Base-by-base conservation (phyloP, 208 protist species). In the Borovskyia barvae region DNA sequence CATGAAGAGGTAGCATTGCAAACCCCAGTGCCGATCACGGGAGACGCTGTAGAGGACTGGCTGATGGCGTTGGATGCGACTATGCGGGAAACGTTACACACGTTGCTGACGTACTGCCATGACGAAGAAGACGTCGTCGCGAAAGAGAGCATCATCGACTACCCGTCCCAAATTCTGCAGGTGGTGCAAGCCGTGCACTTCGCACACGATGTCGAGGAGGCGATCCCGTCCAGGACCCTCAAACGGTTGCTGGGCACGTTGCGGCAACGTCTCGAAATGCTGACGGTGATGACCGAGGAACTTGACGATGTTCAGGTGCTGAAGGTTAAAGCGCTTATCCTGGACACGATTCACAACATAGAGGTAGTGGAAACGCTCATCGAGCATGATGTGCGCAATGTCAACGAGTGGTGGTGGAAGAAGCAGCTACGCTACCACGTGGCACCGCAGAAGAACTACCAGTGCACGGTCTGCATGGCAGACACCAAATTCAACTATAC, bases 351-450 rank as follows among this genome's bases (percentile, higher is more conserved):
- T 54, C 97, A 98, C 87, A 93, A 93, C 72, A 85, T 97, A 19
- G 94, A 98, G 45, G 85, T 99, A 36, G 78, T 97, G 8, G 85
- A 97, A 45, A 61, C 94, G 35, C 79, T 98, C 35, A 55, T 78
- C 20, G 24, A 42, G 14, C 80, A 82, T 40, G 20, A 66, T 25
- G 79, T 93, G n/a, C 64, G 51, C 5, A 41, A 36, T 7, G 61
- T 78, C 7, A 72, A 79, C 15, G 67, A 82, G 51, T 99, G 97
- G 97, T 85, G 82, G 65, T 99, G 97, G 97, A 94, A 96, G 55
- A 98, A 98, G 77, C 97, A 99, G 77, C 82, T 99, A 52, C 94
- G 97, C 4, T 99, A 97, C 78, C 92, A 94, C 60, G 70, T 92
- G 45, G 51, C 66, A 14, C 47, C 54, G 5, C 53, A 78, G 43